These are phyloP conservation scores for Saksenaea vasiformis DNA, from an alignment of 371 early-diverging fungal species.

Conservation along the genomic window DNA sequence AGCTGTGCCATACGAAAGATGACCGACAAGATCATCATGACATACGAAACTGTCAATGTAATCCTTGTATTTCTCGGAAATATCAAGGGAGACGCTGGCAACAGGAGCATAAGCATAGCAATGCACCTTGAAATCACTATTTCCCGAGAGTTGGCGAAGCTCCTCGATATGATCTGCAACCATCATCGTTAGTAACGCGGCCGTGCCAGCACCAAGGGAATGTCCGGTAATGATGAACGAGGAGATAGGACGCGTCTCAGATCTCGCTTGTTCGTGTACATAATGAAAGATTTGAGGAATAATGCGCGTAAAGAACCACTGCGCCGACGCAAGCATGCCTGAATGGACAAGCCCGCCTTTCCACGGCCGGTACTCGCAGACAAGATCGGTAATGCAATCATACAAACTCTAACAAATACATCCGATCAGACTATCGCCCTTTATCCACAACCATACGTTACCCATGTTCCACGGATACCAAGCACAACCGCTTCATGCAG, in stretches of 20 bases:
- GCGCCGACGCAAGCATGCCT: slow-evolving; percentile 80
- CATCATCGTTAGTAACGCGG: slow-evolving; percentile 80
- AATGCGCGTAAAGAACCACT: slow-evolving; percentile 73
- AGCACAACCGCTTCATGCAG: slow-evolving; percentile 68
- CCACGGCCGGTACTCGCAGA: slow-evolving; percentile 85
- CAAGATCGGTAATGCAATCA: slow-evolving; percentile 82
- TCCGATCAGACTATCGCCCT: background rate
- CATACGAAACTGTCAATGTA: slow-evolving; percentile 76
- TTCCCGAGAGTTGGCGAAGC: slow-evolving; percentile 46
- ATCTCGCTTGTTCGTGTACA: slow-evolving; percentile 28
- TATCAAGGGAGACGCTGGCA: slow-evolving; percentile 68
- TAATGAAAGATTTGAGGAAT: slow-evolving; percentile 63
- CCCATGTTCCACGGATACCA: slow-evolving; percentile 82
- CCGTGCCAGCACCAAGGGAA: slow-evolving; percentile 81
- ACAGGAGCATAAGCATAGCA: slow-evolving; percentile 58
- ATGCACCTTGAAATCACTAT: slow-evolving; percentile 46
- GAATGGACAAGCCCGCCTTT: slow-evolving; percentile 83
- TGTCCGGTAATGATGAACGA: slow-evolving; percentile 63
- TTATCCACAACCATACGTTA: slow-evolving; percentile 17
- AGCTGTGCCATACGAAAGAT: slow-evolving; percentile 77
- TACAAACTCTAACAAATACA: slow-evolving; percentile 55
- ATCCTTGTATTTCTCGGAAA: slow-evolving; percentile 66
- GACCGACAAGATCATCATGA: slow-evolving; percentile 76
- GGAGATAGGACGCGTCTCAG: slow-evolving; percentile 19
- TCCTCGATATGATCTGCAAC: slow-evolving; percentile 66